A percentile compares a stretch with the other conserved stretches of the same genome.
These are phyloP conservation scores for Neonectria coccinea DNA, from an alignment of 2,329 filamentous ascomycete genomes.

Conservation along the genomic window DNA sequence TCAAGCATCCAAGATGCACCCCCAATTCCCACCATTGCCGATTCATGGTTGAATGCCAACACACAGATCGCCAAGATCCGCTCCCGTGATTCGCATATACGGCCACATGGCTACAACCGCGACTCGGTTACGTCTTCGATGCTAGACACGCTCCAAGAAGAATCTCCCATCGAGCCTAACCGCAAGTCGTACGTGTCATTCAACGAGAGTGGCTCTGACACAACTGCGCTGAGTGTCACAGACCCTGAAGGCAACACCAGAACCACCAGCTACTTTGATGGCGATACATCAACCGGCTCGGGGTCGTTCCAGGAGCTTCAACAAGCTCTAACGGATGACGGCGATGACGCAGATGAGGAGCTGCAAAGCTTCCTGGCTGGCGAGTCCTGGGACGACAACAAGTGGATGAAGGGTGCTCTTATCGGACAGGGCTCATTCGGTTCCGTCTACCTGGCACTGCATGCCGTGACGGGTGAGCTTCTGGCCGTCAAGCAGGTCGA, in stretches of 20 bases:
- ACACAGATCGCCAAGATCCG: slow-evolving; percentile 55
- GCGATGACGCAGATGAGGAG: slow-evolving; percentile 91
- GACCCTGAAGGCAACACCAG: slow-evolving; percentile 80
- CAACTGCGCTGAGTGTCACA: slow-evolving; percentile 75
- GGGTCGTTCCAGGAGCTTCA: slow-evolving; percentile 87
- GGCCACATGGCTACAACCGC: slow-evolving; percentile 67
- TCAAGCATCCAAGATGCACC: slow-evolving; percentile 94
- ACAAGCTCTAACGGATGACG: slow-evolving; percentile 87
- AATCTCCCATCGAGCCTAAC: slow-evolving; percentile 86
- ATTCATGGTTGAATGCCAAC: slow-evolving; percentile 80
- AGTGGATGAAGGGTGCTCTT: slow-evolving; percentile 99
- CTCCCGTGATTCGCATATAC: slow-evolving; percentile 63
- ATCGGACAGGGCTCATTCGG: slow-evolving; percentile 98
- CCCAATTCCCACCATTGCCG: slow-evolving; percentile 94
- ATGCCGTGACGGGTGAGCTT: slow-evolving; percentile 95
- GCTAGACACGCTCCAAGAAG: slow-evolving; percentile 90
- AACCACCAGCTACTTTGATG: slow-evolving; percentile 87
- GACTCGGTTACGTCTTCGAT: slow-evolving; percentile 92
- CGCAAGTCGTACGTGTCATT: slow-evolving; percentile 97
- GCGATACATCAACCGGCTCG: slow-evolving; percentile 76
- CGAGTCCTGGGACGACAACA: slow-evolving; percentile 95
- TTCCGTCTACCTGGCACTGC: slow-evolving; percentile 92
- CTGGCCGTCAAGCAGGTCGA: slow-evolving; percentile 99
- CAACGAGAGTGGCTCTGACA: slow-evolving; percentile 79
- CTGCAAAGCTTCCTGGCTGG: slow-evolving; percentile 90